These are phyloP conservation scores for Blastobotrys malaysiensis DNA, from an alignment of 1,139 yeast genomes.

Conservation along the genomic window DNA sequence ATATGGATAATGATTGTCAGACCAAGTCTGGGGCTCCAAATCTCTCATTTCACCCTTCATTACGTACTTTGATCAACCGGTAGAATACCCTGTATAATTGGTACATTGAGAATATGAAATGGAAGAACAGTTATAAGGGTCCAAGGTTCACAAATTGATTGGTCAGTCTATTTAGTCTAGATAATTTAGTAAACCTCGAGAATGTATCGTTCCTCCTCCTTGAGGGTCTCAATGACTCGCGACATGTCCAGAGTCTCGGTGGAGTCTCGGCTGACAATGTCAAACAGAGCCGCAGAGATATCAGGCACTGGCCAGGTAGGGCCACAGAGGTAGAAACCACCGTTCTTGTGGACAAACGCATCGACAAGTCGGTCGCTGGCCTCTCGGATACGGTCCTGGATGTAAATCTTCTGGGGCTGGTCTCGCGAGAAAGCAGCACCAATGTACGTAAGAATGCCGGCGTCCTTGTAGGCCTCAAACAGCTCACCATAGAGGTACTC, in stretches of 20 bases:
- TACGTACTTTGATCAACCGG: no score
- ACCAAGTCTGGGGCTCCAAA: no score
- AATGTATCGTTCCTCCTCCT: constrained; percentile 87
- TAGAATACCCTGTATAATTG: no score
- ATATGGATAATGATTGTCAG: no score
- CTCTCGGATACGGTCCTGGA: constrained; percentile 89
- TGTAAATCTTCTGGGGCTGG: constrained; percentile 90
- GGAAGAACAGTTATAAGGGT: no score
- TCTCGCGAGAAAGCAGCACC: constrained; percentile 99
- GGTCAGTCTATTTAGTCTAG: not conserved
- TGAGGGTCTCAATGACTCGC: constrained; percentile 84
- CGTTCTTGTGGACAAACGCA: constrained; percentile 72
- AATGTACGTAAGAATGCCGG: constrained; percentile 86
- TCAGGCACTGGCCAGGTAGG: constrained; percentile 99
- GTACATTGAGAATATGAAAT: no score
- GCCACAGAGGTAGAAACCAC: constrained; percentile 95
- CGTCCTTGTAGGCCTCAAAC: constrained; percentile 94
- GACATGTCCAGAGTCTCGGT: constrained; percentile 62
- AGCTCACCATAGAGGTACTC: constrained; percentile 95
- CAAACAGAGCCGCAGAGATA: constrained; percentile 84
- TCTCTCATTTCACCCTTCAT: no score
- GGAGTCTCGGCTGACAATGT: constrained; percentile 71
- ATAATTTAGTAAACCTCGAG: constrained; percentile 73
- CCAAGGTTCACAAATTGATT: no score
- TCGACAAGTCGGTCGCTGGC: constrained; percentile 65